These are phyloP conservation scores for Pulveroboletus sp. DNA, from an alignment of 768 basidiomycete genomes.

Conservation along the genomic window DNA sequence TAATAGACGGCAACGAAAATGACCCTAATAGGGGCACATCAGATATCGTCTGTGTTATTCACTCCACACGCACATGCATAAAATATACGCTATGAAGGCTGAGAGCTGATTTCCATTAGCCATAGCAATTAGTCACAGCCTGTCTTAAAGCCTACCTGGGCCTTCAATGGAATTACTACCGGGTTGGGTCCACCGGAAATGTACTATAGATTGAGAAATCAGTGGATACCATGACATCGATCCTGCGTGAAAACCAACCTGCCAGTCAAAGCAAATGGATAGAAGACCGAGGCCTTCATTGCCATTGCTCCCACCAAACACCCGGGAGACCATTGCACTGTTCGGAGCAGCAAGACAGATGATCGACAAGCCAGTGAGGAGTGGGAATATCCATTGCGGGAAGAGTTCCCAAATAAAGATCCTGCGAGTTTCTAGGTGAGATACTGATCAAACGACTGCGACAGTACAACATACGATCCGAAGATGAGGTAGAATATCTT, in stretches of 20 bases:
- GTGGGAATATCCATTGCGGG: conserved; percentile 44
- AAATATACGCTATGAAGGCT: conserved; percentile 42
- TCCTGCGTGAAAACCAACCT: conserved; percentile 32
- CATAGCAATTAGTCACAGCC: background rate
- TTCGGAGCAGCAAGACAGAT: conserved; percentile 55
- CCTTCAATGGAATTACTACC: conserved; percentile 49
- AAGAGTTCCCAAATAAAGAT: conserved; percentile 31
- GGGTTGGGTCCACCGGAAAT: conserved; percentile 35
- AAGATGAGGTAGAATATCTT: conserved; percentile 27
- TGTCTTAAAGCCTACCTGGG: conserved; percentile 31
- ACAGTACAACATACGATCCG: conserved; percentile 28
- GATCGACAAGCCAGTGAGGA: conserved; percentile 57
- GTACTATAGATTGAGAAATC: conserved; percentile 12
- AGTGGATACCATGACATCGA: background rate
- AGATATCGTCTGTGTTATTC: background rate
- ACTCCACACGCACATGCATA: conserved; percentile 43
- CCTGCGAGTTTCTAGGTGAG: conserved; percentile 14
- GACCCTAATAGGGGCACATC: conserved; percentile 16
- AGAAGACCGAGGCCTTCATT: conserved; percentile 62
- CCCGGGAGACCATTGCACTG: conserved; percentile 44
- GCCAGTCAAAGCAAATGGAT: conserved; percentile 60
- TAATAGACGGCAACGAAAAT: conserved; percentile 37
- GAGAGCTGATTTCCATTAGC: conserved; percentile 32
- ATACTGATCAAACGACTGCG: background rate
- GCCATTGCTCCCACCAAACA: conserved; percentile 59